A percentile compares a stretch with the other conserved stretches of the same genome.
Conservation (phyloP, 345 rosid species). For the Geranium brycei region DNA sequence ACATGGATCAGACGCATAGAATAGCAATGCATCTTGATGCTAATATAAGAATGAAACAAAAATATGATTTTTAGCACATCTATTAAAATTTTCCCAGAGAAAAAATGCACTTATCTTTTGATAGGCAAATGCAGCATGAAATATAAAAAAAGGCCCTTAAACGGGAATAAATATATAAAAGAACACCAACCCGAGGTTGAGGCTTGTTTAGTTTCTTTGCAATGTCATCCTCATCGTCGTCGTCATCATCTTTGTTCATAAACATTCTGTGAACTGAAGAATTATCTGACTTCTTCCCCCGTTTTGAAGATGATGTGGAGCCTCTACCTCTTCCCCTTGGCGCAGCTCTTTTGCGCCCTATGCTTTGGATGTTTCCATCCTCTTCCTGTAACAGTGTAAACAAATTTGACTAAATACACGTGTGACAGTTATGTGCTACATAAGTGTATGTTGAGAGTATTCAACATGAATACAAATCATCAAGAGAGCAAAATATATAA, state of each 20-base stretch:
- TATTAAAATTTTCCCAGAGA: no score
- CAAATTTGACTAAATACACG: neutral
- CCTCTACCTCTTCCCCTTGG: conserved; percentile 48
- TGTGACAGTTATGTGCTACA: neutral
- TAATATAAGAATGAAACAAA: no score
- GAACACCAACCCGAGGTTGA: conserved; percentile 55
- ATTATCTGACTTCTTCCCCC: conserved; percentile 57
- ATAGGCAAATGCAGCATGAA: no score
- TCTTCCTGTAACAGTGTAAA: conserved; percentile 32
- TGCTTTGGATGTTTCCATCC: conserved; percentile 28
- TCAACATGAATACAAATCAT: no score
- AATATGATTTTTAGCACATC: no score
- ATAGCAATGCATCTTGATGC: no score
- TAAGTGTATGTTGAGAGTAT: no score
- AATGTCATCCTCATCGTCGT: conserved; percentile 47
- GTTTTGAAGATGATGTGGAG: conserved; percentile 46
- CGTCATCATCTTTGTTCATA: conserved; percentile 52
- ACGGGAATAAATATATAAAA: neutral
- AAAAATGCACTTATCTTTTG: no score
- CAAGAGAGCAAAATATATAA: no score
- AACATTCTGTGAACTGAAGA: conserved; percentile 47
- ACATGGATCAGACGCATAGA: no score
- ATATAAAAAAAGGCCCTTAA: neutral
- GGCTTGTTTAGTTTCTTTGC: conserved; percentile 42
- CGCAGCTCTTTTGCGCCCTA: conserved; percentile 69